Evolutionary conservation across 345 rosid genomes (phyloP).

Genomic region (Gossypium arboreum): DNA sequence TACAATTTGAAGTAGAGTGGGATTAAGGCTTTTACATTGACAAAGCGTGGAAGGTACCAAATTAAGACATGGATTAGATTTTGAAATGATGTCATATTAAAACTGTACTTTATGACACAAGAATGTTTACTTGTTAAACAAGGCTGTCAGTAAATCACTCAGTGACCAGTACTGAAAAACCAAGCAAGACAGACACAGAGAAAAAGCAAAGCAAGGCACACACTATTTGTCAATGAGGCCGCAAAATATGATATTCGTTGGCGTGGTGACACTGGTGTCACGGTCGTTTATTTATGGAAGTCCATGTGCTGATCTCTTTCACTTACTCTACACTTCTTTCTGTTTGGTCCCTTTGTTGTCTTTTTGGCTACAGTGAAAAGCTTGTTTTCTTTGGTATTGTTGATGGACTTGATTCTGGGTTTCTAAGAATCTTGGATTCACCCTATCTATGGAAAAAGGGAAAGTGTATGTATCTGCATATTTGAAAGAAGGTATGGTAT

Average conservation of each 20-base stretch:
- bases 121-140: conserved; percentile 28
- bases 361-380: too few species aligned
- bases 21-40: not conserved
- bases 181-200: not conserved
- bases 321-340: not conserved
- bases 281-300: not conserved
- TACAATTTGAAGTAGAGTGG: not conserved
- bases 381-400: too few species aligned
- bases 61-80: conserved; percentile 25
- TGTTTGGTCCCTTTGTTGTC: not conserved
- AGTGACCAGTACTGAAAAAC: not conserved
- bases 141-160: conserved; percentile 23
- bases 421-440: too few species aligned
- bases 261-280: not conserved
- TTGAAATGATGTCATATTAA: conserved; percentile 30
- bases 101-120: not conserved
- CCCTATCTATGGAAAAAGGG: too few species aligned
- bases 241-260: not conserved
- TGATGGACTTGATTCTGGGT: too few species aligned
- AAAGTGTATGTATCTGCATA: too few species aligned
- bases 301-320: not conserved
- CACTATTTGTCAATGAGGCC: too few species aligned
- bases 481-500: too few species aligned
- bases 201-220: too few species aligned
- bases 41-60: conserved; percentile 11